These are phyloP conservation scores for Penicillium pulvis DNA, from an alignment of 495 filamentous ascomycete species.

Conservation along the genomic window DNA sequence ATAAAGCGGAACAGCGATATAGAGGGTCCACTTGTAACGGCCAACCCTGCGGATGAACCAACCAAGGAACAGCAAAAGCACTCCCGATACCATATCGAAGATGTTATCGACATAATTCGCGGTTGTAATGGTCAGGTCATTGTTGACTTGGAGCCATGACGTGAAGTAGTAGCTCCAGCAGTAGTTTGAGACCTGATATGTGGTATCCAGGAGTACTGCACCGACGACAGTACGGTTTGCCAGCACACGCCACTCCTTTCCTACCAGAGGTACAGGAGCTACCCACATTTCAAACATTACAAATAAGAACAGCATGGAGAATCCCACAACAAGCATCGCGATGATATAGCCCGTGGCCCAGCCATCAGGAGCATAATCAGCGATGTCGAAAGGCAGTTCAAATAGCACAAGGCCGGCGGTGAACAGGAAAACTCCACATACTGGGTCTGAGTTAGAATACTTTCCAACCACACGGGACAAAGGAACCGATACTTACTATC, in stretches of 20 bases:
- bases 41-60: constrained; percentile 52
- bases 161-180: constrained; percentile 49
- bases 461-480: neutral
- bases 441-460: constrained; percentile 3
- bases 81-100: constrained; percentile 48
- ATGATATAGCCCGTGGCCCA: constrained; percentile 54
- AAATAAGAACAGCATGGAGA: constrained; percentile 53
- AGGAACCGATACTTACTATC: constrained; percentile 24
- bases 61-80: constrained; percentile 46
- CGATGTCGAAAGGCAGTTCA: constrained; percentile 56
- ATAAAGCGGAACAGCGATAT: constrained; percentile 58
- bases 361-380: constrained; percentile 31
- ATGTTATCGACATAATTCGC: constrained; percentile 53
- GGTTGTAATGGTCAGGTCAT: constrained; percentile 53
- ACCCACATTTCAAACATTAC: constrained; percentile 53
- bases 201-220: constrained; percentile 54
- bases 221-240: constrained; percentile 52
- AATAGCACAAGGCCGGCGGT: constrained; percentile 57
- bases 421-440: constrained; percentile 54
- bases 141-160: constrained; percentile 70
- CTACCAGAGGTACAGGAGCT: constrained; percentile 53
- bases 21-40: constrained; percentile 50
- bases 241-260: constrained; percentile 45
- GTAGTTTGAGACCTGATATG: constrained; percentile 52
- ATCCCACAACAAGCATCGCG: constrained; percentile 54